Conservation (phyloP, 73 alveolate species). For the Tetrahymena elliotti region DNA sequence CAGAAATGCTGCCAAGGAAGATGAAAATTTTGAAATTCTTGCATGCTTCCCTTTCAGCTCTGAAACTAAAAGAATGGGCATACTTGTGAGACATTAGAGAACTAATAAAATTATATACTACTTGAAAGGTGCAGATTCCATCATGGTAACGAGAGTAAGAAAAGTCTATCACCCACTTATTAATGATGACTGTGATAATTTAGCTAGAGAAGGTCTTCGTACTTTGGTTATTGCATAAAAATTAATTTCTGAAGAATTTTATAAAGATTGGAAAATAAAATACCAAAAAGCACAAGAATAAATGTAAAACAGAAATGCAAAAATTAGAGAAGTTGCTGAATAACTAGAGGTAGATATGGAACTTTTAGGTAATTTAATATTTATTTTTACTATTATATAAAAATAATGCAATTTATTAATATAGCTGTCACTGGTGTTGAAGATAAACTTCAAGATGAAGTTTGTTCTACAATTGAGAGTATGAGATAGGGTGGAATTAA, state of each 20-base stretch:
- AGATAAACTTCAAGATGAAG: constrained; percentile 90
- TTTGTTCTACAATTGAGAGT: constrained; percentile 79
- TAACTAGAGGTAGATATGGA: constrained; percentile 81
- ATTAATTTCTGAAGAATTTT: constrained; percentile 13
- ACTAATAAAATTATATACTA: constrained; percentile 34
- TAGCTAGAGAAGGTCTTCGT: constrained; percentile 87
- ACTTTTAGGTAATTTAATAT: constrained; percentile 49
- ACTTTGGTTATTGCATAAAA: constrained; percentile 77
- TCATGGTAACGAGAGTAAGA: constrained; percentile 59
- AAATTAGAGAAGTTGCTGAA: constrained; percentile 54
- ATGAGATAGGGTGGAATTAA: constrained; percentile 87
- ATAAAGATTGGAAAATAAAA: constrained; percentile 16
- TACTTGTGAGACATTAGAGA: constrained; percentile 46
- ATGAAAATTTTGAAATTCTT: constrained; percentile 51
- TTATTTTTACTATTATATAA: background rate
- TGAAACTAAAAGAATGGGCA: constrained; percentile 95
- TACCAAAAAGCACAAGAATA: constrained; percentile 15
- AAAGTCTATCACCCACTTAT: constrained; percentile 62
- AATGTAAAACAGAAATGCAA: constrained; percentile 56
- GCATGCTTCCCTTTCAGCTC: constrained; percentile 88
- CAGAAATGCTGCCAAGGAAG: constrained; percentile 20
- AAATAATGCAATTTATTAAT: background rate
- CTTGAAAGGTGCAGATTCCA: constrained; percentile 89
- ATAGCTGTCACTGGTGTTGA: constrained; percentile 92
- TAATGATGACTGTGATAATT: constrained; percentile 83